Conservation (phyloP, 331 rosid species). For the Quercus phellos region DNA sequence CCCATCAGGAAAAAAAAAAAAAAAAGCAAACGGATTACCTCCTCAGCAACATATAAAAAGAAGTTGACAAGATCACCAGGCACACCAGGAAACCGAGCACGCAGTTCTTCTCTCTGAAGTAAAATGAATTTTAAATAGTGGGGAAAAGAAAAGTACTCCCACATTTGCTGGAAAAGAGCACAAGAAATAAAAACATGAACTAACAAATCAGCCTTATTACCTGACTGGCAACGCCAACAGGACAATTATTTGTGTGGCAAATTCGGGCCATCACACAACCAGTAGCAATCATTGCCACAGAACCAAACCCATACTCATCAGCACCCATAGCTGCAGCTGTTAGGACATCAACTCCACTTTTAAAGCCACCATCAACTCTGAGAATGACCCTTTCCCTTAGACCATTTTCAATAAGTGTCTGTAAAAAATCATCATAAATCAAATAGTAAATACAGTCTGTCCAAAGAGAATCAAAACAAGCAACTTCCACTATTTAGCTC, state of each 20-base stretch:
- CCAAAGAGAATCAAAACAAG: slow-evolving; percentile 20
- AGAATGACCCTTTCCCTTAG: slow-evolving; percentile 97
- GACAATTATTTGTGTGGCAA: slow-evolving; percentile 97
- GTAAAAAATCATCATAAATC: slow-evolving; percentile 24
- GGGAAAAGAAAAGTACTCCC: slow-evolving; percentile 1
- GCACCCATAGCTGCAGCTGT: slow-evolving; percentile 98
- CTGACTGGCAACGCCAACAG: slow-evolving; percentile 99
- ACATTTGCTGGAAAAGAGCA: slow-evolving; percentile 10
- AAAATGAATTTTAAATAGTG: slow-evolving; percentile 3
- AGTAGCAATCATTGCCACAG: slow-evolving; percentile 96
- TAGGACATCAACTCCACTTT: slow-evolving; percentile 97
- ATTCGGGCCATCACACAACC: slow-evolving; percentile 98
- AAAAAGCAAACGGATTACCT: slow-evolving; percentile 46
- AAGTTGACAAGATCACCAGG: slow-evolving; percentile 99
- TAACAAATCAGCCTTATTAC: slow-evolving; percentile 33
- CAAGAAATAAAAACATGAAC: slow-evolving; percentile 10
- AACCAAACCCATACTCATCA: slow-evolving; percentile 94
- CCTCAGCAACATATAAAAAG: slow-evolving; percentile 93
- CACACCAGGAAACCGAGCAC: slow-evolving; percentile 97
- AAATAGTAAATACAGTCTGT: slow-evolving; percentile 13
- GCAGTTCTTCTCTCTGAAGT: slow-evolving; percentile 91
- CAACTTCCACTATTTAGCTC: slow-evolving; percentile 8
- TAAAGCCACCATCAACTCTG: slow-evolving; percentile 98
- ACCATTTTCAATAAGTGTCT: slow-evolving; percentile 85
- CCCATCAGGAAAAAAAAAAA: background rate